Evolutionary conservation across 371 early-diverging fungal species (phyloP), one percentile per base, ranked within the genome.

Genomic region (Batkoa obscura): DNA sequence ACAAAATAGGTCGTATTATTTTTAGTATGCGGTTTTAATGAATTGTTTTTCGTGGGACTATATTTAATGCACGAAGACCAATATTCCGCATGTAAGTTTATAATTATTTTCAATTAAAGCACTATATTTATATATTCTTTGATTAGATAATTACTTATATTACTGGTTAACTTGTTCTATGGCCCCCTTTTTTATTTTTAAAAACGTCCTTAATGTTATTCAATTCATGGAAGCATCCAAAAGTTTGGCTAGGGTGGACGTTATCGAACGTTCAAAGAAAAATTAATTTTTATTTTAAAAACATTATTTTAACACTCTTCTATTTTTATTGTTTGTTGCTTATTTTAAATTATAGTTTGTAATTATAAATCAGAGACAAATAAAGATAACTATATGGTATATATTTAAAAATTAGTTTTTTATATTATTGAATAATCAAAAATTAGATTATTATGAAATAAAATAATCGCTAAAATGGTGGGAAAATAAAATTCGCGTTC

Each of bases 141-240:
- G 30, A 2, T 32, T 15, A 37, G 6, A 12, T 30, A 33, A 17
- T 15, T 48, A 31, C 12, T 17, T 49, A 34, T 36, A 10, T 46
- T 1, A 43, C 32, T 9, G 13, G 23, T 57, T 68, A 8, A 70
- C 78, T 48, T 50, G 62, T n/a, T 34, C 81, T 32, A 76, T 82
- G n/a, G 77, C 83, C 58, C 81, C 88, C 0, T 69, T 94, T 57
- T 88, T 80, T 59, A 72, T 76, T 52, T 75, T 79, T 51, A 94
- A 94, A 74, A 89, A 95, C 69, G 71, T 83, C 55, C 76, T 90
- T 67, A 95, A 89, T 61, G 78, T 88, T 47, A 76, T 95, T 42
- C 95, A 95, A 73, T 80, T 95, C 56, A 76, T 83, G 9, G 84
- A 82, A 55, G 93, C 95, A 8, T 76, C 81, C 62, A 72, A 76